A percentile compares a stretch with the other conserved stretches of the same genome.
These are phyloP conservation scores for Sesbania bispinosa DNA, from an alignment of 306 rosid genomes.

Conservation along the genomic window DNA sequence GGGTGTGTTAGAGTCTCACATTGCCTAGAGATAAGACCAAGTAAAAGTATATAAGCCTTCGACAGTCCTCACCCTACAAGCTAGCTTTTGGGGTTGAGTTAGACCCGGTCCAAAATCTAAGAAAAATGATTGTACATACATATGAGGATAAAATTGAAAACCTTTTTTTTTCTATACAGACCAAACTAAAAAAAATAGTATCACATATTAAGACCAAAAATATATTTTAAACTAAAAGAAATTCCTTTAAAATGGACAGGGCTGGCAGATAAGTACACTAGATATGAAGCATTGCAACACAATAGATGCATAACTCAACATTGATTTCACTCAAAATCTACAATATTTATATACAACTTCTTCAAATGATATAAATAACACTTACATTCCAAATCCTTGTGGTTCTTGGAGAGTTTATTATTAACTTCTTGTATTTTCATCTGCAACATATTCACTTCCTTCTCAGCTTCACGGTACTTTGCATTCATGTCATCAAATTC, in stretches of 20 bases:
- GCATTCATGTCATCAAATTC: constrained; percentile 73
- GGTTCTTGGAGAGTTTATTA: constrained; percentile 57
- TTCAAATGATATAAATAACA: constrained; percentile 16
- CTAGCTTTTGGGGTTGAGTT: no score
- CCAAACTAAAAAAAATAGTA: neutral
- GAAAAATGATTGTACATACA: neutral
- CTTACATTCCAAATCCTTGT: constrained; percentile 84
- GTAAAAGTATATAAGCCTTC: no score
- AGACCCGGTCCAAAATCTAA: no score
- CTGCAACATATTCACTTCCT: constrained; percentile 78
- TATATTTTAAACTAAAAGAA: neutral
- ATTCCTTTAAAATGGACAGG: neutral
- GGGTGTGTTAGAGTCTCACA: no score
- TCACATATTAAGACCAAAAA: neutral
- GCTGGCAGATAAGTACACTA: neutral
- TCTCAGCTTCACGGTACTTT: constrained; percentile 76
- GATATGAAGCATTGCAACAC: neutral
- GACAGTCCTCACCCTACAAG: no score
- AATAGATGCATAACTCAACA: constrained; percentile 12
- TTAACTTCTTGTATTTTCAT: constrained; percentile 69
- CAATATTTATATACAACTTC: constrained; percentile 3
- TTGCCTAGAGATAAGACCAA: no score
- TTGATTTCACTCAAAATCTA: constrained; percentile 9
- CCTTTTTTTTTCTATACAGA: neutral
- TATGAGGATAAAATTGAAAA: neutral